Evolutionary conservation across 2,329 filamentous ascomycete genomes (phyloP).

Genomic region (Monosporascus sp.): DNA sequence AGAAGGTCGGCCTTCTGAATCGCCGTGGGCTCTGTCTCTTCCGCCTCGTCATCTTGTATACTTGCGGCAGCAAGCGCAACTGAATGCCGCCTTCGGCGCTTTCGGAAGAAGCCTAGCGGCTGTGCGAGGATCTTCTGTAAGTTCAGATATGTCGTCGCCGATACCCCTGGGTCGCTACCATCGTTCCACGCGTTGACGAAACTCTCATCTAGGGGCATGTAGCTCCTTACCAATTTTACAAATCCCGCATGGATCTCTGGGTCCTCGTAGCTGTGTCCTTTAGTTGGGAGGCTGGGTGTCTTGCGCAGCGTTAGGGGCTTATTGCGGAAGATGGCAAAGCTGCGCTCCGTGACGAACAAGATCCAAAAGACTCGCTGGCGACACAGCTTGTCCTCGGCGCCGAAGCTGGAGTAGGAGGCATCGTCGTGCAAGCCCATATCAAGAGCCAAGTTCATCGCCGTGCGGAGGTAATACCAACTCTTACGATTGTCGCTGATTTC

Average conservation of each 20-base stretch:
- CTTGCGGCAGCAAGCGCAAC: too few species aligned
- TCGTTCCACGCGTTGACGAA: conserved; percentile 64
- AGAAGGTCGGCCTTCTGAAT: conserved; percentile 66
- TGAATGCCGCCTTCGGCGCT: conserved; percentile 5
- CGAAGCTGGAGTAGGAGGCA: conserved; percentile 43
- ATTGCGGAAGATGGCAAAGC: conserved; percentile 60
- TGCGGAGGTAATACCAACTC: conserved; percentile 57
- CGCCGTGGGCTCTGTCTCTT: conserved; percentile 49
- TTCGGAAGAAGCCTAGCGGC: conserved; percentile 27
- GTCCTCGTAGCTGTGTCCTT: conserved; percentile 46
- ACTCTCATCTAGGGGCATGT: conserved; percentile 57
- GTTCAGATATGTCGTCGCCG: conserved; percentile 28
- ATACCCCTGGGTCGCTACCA: conserved; percentile 34
- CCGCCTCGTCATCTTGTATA: conserved; percentile 30
- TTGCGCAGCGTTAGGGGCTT: conserved; percentile 58
- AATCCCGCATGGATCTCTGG: conserved; percentile 53
- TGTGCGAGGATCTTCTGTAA: conserved; percentile 30
- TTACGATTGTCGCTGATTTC: conserved; percentile 58
- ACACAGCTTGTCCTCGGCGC: conserved; percentile 47
- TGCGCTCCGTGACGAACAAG: conserved; percentile 56
- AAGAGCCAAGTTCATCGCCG: conserved; percentile 56
- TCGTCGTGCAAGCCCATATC: conserved; percentile 57
- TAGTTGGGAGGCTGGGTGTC: conserved; percentile 51
- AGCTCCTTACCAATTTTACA: conserved; percentile 55
- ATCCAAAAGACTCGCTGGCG: conserved; percentile 57